Percentiles rank a stretch among this genome's conserved stretches.
These are phyloP conservation scores for Tetrahymena malaccensis DNA, from an alignment of 73 alveolate genomes.

Conservation along the genomic window DNA sequence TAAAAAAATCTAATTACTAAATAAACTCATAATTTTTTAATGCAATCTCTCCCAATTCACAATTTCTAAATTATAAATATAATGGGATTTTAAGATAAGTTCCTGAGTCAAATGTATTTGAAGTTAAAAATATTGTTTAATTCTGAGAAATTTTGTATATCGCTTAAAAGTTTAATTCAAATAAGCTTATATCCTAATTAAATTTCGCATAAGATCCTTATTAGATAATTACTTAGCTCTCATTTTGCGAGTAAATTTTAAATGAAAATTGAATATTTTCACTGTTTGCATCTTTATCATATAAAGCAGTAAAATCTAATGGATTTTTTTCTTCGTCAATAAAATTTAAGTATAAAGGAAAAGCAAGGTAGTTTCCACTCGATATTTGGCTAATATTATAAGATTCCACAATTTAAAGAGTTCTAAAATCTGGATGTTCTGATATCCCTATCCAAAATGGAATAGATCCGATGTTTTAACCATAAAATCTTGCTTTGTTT, in stretches of 20 bases:
- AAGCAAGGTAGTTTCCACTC: not conserved
- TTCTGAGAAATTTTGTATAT: not conserved
- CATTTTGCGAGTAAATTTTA: not conserved
- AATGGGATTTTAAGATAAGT: not conserved
- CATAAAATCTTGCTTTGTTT: too few species aligned
- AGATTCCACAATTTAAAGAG: not conserved
- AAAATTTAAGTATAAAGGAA: not conserved
- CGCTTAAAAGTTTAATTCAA: not conserved
- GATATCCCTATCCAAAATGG: not conserved
- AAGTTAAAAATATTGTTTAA: not conserved
- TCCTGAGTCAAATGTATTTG: not conserved
- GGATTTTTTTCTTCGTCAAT: not conserved
- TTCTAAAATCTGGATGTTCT: not conserved
- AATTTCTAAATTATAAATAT: not conserved
- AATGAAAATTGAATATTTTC: too few species aligned
- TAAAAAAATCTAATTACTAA: not conserved
- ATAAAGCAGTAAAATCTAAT: not conserved
- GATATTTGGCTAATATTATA: not conserved
- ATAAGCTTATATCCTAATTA: not conserved
- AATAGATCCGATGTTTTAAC: not conserved
- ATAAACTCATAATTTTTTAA: not conserved
- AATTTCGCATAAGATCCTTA: not conserved
- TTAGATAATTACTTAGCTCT: not conserved
- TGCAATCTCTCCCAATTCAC: not conserved
- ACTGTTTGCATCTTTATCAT: not conserved